Evolutionary conservation across 306 rosid species (phyloP).

Genomic region (Rosa chinensis): DNA sequence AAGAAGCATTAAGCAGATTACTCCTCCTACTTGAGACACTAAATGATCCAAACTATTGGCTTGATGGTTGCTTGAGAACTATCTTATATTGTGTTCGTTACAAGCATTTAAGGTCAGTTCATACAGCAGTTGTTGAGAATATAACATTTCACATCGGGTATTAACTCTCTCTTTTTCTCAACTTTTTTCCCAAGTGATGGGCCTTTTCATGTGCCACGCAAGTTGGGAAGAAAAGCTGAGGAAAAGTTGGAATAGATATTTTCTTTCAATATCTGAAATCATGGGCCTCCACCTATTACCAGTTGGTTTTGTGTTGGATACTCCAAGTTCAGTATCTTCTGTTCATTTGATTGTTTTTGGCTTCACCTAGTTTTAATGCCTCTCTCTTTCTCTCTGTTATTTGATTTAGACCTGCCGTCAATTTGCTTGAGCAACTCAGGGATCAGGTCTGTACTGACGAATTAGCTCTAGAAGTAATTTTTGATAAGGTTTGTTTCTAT

Average conservation of each 20-base stretch:
- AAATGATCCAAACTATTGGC: slow-evolving; percentile 52
- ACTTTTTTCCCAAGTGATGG: neutral
- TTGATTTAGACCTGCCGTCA: slow-evolving; percentile 55
- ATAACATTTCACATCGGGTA: neutral
- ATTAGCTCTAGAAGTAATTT: slow-evolving; percentile 45
- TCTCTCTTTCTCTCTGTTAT: slow-evolving; percentile 14
- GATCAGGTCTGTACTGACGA: slow-evolving; percentile 48
- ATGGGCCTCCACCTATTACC: neutral
- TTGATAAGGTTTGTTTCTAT: slow-evolving; percentile 60
- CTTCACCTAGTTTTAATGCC: neutral
- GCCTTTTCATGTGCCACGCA: neutral
- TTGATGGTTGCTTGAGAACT: slow-evolving; percentile 62
- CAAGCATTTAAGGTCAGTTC: slow-evolving; percentile 63
- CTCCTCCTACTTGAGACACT: slow-evolving; percentile 60
- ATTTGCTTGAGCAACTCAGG: slow-evolving; percentile 70
- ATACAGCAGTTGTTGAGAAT: neutral
- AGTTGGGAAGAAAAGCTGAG: neutral
- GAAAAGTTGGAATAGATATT: neutral
- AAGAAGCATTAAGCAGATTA: slow-evolving; percentile 49
- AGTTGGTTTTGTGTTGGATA: neutral
- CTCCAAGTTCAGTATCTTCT: neutral
- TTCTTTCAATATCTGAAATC: neutral
- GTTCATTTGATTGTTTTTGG: slow-evolving; percentile 5
- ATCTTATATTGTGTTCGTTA: slow-evolving; percentile 59
- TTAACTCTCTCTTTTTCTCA: neutral